A percentile compares a stretch with the other conserved stretches of the same genome.
These are phyloP conservation scores for Xerocomellus chrysenteron DNA, from an alignment of 768 basidiomycete genomes.

Conservation along the genomic window DNA sequence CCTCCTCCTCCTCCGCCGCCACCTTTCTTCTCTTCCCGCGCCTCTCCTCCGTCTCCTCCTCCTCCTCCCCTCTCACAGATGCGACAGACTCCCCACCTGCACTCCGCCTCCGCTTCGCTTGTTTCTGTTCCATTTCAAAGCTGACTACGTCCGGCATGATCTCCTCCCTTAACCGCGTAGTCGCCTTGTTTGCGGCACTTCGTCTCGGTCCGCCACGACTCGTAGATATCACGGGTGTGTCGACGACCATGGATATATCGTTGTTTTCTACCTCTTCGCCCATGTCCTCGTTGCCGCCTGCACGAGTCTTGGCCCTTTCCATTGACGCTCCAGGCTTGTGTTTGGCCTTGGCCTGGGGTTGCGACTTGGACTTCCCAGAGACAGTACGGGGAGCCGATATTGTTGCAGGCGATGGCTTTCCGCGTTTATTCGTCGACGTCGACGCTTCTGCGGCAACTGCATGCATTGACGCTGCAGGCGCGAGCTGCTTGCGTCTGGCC, in stretches of 20 bases:
- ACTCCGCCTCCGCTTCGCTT: slow-evolving; percentile 31
- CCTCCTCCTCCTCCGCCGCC: slow-evolving; percentile 8
- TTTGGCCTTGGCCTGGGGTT: slow-evolving; percentile 4
- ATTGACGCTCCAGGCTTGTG: neutral
- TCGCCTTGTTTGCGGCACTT: slow-evolving; percentile 55
- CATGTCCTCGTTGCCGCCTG: neutral
- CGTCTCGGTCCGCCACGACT: slow-evolving; percentile 36
- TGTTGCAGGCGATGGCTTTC: slow-evolving; percentile 18
- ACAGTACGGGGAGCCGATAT: neutral
- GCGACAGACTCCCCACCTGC: slow-evolving; percentile 31
- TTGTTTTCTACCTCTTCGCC: neutral
- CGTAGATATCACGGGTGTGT: slow-evolving; percentile 8
- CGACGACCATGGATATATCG: slow-evolving; percentile 10
- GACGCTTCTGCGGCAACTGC: slow-evolving; percentile 27
- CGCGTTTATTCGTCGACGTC: slow-evolving; percentile 14
- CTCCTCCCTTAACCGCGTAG: slow-evolving; percentile 41
- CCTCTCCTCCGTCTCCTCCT: slow-evolving; percentile 22
- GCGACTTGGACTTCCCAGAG: slow-evolving; percentile 4
- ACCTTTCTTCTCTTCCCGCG: slow-evolving; percentile 19
- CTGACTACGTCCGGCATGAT: slow-evolving; percentile 78
- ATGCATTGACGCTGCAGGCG: slow-evolving; percentile 19
- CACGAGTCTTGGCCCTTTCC: neutral
- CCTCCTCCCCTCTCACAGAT: slow-evolving; percentile 2
- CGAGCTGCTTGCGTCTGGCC: slow-evolving; percentile 5
- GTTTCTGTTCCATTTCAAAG: slow-evolving; percentile 66